Evolutionary conservation across 768 basidiomycete genomes (phyloP), one percentile per base, ranked within the genome.

Genomic region (Russula sp.): DNA sequence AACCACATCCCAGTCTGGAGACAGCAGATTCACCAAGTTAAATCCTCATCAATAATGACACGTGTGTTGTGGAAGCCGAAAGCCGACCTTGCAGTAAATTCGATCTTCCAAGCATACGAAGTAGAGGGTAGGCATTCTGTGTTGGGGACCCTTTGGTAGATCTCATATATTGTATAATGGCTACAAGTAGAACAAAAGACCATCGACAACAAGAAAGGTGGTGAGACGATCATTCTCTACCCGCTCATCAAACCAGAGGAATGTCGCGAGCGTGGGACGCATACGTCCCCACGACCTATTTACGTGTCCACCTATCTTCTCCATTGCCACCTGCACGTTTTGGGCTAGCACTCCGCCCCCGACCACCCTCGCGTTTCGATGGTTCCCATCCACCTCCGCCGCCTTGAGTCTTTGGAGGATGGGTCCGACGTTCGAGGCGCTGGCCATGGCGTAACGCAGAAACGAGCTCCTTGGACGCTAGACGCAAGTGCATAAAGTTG

Each of bases 401-500:
- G 3, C 78, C 81, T 38, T 83, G 83, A 11, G 74, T 78, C 71
- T 86, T 87, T 14, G 77, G 70, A 8, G 90, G 91, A 70, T 94
- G 81, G 52, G 90, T 71, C 63, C 88, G 85, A 59, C 93, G 81
- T 69, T 94, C 93, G 38, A 97, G 69, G 48, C 90, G 82, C 73
- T 98, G 95, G 16, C 92, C 92, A 50, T 84, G 86, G 20, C 86
- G 84, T 59, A 98, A 78, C 9, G 88, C 85, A 50, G 83, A 84
- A 2, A 92, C 89, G 14, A 97, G 83, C 13, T 92, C 86, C 72
- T 89, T 86, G 34, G 93, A 90, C 5, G 95, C 91, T 24, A 93
- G 81, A 16, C 92, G 87, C 38, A 98, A 80, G 78, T 98, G 95
- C 93, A 98, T 97, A 73, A 99, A 99, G 76, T 99, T 98, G 77